Percentiles rank a stretch among this genome's conserved stretches.
phyloP scores from a whole-genome alignment of 768 basidiomycete genomes.

The Auricularia sp. region DNA sequence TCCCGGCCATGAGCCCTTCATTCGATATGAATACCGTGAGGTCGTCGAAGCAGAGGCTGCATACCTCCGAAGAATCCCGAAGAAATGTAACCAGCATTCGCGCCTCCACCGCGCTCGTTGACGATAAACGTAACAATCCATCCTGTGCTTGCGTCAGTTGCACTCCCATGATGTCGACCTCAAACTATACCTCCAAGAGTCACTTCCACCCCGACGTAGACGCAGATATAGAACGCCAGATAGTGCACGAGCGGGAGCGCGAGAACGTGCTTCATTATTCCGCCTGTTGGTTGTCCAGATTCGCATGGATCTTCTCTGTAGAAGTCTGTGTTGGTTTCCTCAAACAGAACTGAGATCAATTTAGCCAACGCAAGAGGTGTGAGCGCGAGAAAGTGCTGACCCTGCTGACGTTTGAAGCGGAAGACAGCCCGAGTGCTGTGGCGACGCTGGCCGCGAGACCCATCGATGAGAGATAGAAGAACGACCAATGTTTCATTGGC shows the following conservation, averaged over 20 bases:
- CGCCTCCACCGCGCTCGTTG: slow-evolving; percentile 33
- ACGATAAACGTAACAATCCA: slow-evolving; percentile 63
- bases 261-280: slow-evolving; percentile 9
- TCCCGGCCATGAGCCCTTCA: background rate
- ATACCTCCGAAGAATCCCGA: slow-evolving; percentile 16
- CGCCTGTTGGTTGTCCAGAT: background rate
- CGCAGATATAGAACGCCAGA: slow-evolving; percentile 10
- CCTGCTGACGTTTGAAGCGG: background rate
- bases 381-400: background rate
- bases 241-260: slow-evolving; percentile 7
- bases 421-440: background rate
- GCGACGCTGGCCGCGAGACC: background rate
- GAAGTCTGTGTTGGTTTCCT: background rate
- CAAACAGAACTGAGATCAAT: background rate
- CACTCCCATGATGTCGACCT: background rate
- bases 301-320: background rate
- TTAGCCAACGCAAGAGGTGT: background rate
- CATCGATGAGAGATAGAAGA: background rate
- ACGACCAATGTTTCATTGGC: background rate
- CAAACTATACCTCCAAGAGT: slow-evolving; percentile 10
- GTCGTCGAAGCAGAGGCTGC: background rate
- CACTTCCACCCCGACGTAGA: slow-evolving; percentile 15
- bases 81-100: slow-evolving; percentile 46
- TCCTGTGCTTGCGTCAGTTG: slow-evolving; percentile 22
- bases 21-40: too few relatives aligned